Base-by-base conservation (phyloP, 2,329 filamentous ascomycete genomes). In the Colletotrichum gloeosporioides region DNA sequence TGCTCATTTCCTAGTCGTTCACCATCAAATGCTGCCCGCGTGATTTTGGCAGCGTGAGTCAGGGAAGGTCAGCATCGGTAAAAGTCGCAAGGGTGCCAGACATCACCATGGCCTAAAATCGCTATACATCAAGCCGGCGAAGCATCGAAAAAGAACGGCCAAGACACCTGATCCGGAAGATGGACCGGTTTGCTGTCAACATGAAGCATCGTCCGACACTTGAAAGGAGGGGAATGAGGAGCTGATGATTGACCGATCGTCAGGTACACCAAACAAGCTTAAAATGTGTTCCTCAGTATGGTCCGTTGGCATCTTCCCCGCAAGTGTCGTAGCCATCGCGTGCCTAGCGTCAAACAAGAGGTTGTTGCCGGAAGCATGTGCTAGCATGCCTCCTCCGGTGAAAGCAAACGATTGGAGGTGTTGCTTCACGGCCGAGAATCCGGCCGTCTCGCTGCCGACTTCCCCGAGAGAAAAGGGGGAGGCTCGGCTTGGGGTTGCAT, bases 261-360 rank as follows among this genome's bases (percentile, higher is more conserved):
- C 53, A 72, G 63, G 69, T 27, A 57, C 73, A 44, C 27, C 15
- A 75, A 72, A 68, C 69, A 75, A 75, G 69, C 73, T 75, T 72
- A 67, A 72, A 62, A n/a, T 15, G 9, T 27, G 22, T 39, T 39
- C 27, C 13, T 25, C 1, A 49, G 15, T 29, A 32, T 29, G 16
- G 44, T 44, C 25, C 10, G 6, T 49, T 22, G 44, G 44, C 18
- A 49, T 49, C 44, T 22, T 49, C 44, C 44, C 44, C 44, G 44
- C 18, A 49, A 49, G 18, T 49, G 12, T 10, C 13, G 44, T 32
- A 8, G 15, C 4, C 57, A 22, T 61, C 57, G 27, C 27, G 16
- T 32, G 27, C 15, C 27, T 31, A 61, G 57, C 18, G 27, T 32
- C 57, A 3, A 29, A 15, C 57, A n/a, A 29, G n/a, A 53, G 12